Evolutionary conservation across 805 yeast genomes (phyloP), one percentile per base, ranked within the genome.

Genomic region (Yarrowia osloensis): DNA sequence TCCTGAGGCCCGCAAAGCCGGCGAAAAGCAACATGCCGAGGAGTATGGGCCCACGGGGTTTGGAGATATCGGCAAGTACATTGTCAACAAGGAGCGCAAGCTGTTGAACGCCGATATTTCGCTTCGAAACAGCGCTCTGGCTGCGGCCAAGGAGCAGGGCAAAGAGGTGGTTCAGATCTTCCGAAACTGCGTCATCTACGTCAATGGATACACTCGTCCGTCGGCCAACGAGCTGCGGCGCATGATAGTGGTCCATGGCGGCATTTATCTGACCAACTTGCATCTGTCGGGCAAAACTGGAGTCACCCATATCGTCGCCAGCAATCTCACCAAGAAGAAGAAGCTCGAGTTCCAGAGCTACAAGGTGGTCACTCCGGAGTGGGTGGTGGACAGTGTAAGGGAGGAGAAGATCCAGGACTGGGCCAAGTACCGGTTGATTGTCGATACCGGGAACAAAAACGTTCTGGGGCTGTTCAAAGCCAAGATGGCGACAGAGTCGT

Each of bases 171-270:
- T 82, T 1, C 76, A 76, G 1, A 79, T 93, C 0, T 92, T 94
- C 73, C 72, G 78, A 40, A 85, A 82, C 1, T 90, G 93, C 74
- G 76, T 80, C 1, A 81, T 94, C 4, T 87, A 89, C 75, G 91
- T 94, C n/a, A 93, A 92, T 73, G 99, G 99, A 0, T 86, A 89
- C 72, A 94, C 98, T 0, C 78, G 77, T 2, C 98, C 98, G 0
- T 85, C 93, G n/a, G 83, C 91, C 17, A 78, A 84, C 47, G 88
- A 85, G 68, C 77, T 95, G 33, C 94, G 90, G 72, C 83, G 87
- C 67, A 71, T 91, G 70, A 86, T 94, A 2, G 84, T 90, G 1
- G 71, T 85, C 11, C 84, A 93, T 76, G 98, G 98, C 0, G 99
- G 99, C 0, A 81, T 78, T 63, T 87, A 85, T 76, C 76, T 94